These are phyloP conservation scores for Rhodomyrtus tomentosa DNA, from an alignment of 345 rosid species.

Conservation along the genomic window DNA sequence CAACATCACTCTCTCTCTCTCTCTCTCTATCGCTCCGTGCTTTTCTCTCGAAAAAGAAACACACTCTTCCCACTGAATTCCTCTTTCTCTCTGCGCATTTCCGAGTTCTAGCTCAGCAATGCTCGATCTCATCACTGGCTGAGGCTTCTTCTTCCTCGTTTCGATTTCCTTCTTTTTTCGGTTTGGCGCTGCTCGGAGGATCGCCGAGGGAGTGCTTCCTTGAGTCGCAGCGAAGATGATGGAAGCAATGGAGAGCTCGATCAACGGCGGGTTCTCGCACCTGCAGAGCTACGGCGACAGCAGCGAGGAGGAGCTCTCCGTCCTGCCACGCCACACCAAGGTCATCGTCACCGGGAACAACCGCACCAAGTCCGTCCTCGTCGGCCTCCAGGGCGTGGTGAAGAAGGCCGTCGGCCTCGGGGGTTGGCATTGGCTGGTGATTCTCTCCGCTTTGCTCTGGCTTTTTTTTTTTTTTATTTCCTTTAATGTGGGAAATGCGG, in stretches of 20 bases:
- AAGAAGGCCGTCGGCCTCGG: constrained; percentile 98
- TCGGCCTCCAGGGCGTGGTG: constrained; percentile 93
- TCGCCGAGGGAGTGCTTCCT: not conserved
- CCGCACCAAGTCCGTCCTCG: constrained; percentile 93
- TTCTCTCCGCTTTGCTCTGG: not conserved
- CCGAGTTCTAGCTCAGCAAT: constrained; percentile 29
- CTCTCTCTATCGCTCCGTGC: constrained; percentile 15
- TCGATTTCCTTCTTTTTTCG: not conserved
- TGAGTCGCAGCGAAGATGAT: constrained; percentile 21
- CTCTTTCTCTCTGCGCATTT: not conserved
- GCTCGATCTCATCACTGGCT: constrained; percentile 24
- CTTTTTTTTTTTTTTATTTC: not conserved
- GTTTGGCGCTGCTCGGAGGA: not conserved
- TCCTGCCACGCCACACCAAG: constrained; percentile 92
- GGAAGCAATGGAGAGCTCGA: constrained; percentile 58
- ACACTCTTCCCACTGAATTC: not conserved
- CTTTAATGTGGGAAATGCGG: constrained; percentile 24
- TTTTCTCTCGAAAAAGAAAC: not conserved
- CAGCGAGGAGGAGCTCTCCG: constrained; percentile 92
- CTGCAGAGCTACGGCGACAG: constrained; percentile 76
- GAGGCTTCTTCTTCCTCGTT: not conserved
- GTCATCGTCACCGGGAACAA: constrained; percentile 98
- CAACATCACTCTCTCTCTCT: constrained; percentile 2
- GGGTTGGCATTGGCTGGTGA: constrained; percentile 99
- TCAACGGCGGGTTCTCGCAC: constrained; percentile 63